A percentile compares a stretch with the other conserved stretches of the same genome.
phyloP scores from a whole-genome alignment of 352 stramenopile genomes.

The Ophiocytium majus region DNA sequence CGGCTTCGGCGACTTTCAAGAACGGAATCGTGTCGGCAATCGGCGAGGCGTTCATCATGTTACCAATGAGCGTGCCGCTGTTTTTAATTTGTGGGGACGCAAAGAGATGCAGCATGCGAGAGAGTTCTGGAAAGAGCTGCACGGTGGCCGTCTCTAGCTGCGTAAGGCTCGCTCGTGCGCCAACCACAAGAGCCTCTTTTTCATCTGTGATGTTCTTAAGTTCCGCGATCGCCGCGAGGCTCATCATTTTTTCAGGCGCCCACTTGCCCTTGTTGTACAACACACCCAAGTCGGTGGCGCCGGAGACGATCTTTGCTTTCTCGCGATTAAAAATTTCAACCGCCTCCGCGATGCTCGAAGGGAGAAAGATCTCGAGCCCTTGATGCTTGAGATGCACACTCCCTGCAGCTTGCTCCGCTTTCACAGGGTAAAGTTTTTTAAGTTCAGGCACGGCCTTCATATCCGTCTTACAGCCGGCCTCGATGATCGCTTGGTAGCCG shows the following conservation, averaged over 20 bases:
- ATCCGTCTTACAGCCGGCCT: neutral
- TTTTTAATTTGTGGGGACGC: constrained; percentile 13
- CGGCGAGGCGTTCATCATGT: neutral
- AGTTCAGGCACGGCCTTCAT: neutral
- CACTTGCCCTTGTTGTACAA: constrained; percentile 3
- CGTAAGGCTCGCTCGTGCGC: neutral
- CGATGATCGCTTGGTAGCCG: neutral
- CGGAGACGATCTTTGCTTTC: neutral
- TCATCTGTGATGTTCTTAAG: neutral
- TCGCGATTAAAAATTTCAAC: neutral
- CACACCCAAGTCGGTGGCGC: neutral
- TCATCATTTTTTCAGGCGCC: neutral
- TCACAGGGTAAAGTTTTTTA: too few relatives aligned
- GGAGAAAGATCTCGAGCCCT: neutral
- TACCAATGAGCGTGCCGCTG: neutral
- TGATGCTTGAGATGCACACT: neutral
- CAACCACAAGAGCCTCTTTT: neutral
- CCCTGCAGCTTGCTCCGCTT: too few relatives aligned
- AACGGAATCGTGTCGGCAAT: constrained; percentile 13
- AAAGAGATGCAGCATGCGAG: constrained; percentile 1
- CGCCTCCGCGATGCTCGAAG: neutral
- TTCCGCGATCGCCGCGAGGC: neutral
- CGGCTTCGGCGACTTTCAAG: constrained; percentile 3
- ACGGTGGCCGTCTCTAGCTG: neutral
- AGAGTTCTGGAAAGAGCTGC: neutral